These are phyloP conservation scores for Chenopodium quinoa DNA, from an alignment of 148 eudicot species.

Conservation along the genomic window DNA sequence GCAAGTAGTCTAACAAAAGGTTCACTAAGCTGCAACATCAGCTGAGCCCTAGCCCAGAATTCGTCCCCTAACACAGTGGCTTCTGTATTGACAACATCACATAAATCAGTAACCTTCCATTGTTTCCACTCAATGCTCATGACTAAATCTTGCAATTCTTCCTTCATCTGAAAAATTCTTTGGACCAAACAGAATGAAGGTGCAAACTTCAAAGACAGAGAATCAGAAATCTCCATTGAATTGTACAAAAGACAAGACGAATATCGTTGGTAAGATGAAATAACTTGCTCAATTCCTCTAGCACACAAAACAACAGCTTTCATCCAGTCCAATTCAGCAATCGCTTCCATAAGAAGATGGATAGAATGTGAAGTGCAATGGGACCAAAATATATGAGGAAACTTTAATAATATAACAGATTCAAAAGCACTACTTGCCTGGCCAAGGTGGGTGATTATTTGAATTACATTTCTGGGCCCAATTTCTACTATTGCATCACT, in stretches of 20 bases:
- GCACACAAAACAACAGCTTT: slow-evolving; percentile 44
- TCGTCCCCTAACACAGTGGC: slow-evolving; percentile 39
- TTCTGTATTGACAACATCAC: slow-evolving; percentile 33
- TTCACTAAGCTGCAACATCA: slow-evolving; percentile 42
- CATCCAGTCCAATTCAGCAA: slow-evolving; percentile 49
- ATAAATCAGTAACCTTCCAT: slow-evolving; percentile 37
- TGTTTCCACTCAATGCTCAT: slow-evolving; percentile 46
- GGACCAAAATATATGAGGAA: slow-evolving; percentile 50
- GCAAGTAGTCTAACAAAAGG: slow-evolving; percentile 41
- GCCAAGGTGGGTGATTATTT: slow-evolving; percentile 48
- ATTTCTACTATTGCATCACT: slow-evolving; percentile 36
- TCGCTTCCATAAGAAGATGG: slow-evolving; percentile 42
- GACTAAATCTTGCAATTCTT: slow-evolving; percentile 33
- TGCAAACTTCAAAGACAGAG: slow-evolving; percentile 34
- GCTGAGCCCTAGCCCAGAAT: slow-evolving; percentile 43
- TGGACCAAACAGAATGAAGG: slow-evolving; percentile 41
- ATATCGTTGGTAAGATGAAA: slow-evolving; percentile 26
- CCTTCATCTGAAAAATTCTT: slow-evolving; percentile 31
- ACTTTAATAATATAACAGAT: slow-evolving; percentile 36
- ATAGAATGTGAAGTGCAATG: slow-evolving; percentile 53
- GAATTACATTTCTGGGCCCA: slow-evolving; percentile 45
- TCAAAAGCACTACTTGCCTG: slow-evolving; percentile 42
- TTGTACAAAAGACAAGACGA: slow-evolving; percentile 21
- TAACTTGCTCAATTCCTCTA: slow-evolving; percentile 37
- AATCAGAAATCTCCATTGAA: slow-evolving; percentile 25